A percentile compares a stretch with the other conserved stretches of the same genome.
These are phyloP conservation scores for Aspergillus haitiensis DNA, from an alignment of 495 filamentous ascomycete genomes.

Conservation along the genomic window DNA sequence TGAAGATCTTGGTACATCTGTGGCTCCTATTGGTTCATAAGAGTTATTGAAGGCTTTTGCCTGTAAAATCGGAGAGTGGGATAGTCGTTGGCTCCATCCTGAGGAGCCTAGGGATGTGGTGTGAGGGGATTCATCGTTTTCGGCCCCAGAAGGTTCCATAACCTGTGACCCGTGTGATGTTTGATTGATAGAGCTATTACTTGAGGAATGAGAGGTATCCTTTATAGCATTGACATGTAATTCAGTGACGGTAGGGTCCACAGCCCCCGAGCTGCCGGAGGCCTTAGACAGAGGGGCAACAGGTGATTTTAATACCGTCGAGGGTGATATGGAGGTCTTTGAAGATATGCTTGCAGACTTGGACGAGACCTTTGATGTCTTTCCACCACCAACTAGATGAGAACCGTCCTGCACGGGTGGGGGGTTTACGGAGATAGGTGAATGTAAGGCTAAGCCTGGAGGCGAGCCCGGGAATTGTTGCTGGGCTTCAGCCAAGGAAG, in stretches of 20 bases:
- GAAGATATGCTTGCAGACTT: conserved; percentile 54
- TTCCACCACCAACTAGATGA: conserved; percentile 38
- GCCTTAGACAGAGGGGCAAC: conserved; percentile 49
- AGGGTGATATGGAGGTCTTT: conserved; percentile 52
- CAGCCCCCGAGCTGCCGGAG: conserved; percentile 37
- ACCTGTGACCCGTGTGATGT: conserved; percentile 31
- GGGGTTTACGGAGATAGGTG: conserved; percentile 38
- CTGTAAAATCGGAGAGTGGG: conserved; percentile 39
- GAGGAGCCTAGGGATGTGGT: conserved; percentile 34
- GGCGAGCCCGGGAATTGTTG: conserved; percentile 34
- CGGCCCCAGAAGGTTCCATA: conserved; percentile 34
- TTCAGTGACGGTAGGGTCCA: conserved; percentile 51
- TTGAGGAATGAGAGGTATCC: conserved; percentile 40
- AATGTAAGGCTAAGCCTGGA: conserved; percentile 44
- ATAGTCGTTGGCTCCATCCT: conserved; percentile 31
- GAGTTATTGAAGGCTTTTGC: conserved; percentile 30
- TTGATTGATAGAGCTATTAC: conserved; percentile 38
- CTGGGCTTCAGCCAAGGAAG: conserved; percentile 24
- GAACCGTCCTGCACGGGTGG: conserved; percentile 36
- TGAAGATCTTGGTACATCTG: conserved; percentile 25
- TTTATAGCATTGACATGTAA: conserved; percentile 58
- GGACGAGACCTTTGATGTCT: conserved; percentile 56
- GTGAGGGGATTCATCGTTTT: conserved; percentile 34
- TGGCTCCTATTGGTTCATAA: conserved; percentile 25
- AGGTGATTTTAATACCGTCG: conserved; percentile 38